Percentiles rank a stretch among this genome's conserved stretches.
phyloP scores from a whole-genome alignment of 202 grass and related monocot species.

The Hordeum pubiflorum region DNA sequence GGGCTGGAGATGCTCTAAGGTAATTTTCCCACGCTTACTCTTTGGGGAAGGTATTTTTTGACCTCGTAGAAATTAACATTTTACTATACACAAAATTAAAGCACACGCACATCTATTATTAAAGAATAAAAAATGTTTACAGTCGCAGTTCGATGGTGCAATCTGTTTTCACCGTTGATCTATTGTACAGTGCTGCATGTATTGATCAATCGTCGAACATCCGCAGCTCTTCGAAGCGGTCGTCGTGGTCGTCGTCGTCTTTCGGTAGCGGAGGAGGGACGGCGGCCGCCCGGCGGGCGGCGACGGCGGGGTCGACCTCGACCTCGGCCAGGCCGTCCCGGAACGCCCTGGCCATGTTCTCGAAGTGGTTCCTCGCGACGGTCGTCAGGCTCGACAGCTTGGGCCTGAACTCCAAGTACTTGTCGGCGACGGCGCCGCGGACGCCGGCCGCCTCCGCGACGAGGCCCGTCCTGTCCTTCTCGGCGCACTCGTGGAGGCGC shows the following conservation, averaged over 20 bases:
- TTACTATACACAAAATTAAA: neutral
- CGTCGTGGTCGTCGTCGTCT: neutral
- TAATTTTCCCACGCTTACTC: too few species aligned
- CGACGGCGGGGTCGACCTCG: neutral
- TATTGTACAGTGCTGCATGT: neutral
- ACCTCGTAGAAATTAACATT: too few species aligned
- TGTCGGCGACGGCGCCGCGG: neutral
- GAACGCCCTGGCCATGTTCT: neutral
- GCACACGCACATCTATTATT: neutral
- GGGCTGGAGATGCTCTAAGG: too few species aligned
- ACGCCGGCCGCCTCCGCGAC: neutral
- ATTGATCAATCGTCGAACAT: neutral
- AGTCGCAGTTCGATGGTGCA: neutral
- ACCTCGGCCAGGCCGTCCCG: neutral
- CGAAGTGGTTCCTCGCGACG: neutral
- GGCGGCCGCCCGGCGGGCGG: neutral
- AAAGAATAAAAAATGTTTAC: too few species aligned
- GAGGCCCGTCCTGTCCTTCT: neutral
- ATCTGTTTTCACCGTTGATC: too few species aligned
- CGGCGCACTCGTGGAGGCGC: conserved; percentile 12
- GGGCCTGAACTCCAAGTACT: neutral
- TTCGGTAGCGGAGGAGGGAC: neutral
- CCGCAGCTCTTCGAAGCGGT: neutral
- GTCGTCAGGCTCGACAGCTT: neutral
- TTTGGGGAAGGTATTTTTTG: too few species aligned